Conservation (phyloP, 441 rosid species). For the Populus hybrid region DNA sequence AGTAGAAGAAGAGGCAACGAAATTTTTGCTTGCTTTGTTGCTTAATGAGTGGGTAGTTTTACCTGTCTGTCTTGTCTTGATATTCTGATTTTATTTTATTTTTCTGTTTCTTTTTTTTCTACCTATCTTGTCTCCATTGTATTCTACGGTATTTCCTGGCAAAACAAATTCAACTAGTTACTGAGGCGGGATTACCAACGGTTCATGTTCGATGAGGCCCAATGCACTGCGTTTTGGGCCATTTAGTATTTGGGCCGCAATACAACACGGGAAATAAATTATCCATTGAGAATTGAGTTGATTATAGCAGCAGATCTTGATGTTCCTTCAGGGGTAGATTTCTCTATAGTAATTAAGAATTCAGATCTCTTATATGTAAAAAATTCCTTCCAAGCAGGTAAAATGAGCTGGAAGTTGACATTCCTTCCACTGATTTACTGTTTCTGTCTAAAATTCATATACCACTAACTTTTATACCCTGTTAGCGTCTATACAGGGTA, state of each 20-base stretch:
- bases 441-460: too few species aligned
- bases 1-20: constrained; percentile 18
- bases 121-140: neutral
- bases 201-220: neutral
- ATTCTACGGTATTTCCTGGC: neutral
- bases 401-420: too few species aligned
- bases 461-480: neutral
- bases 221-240: neutral
- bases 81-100: neutral
- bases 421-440: too few species aligned
- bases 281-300: too few species aligned
- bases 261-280: too few species aligned
- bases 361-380: too few species aligned
- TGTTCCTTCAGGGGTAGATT: too few species aligned
- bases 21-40: constrained; percentile 20
- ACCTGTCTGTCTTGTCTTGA: constrained; percentile 18
- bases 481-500: neutral
- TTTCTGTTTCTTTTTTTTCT: neutral
- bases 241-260: too few species aligned
- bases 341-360: too few species aligned
- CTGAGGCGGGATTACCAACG: constrained; percentile 5
- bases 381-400: too few species aligned
- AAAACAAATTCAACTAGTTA: neutral
- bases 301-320: too few species aligned
- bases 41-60: constrained; percentile 16